Conservation (phyloP, 768 basidiomycete species). For the Pleurotus eryngii region DNA sequence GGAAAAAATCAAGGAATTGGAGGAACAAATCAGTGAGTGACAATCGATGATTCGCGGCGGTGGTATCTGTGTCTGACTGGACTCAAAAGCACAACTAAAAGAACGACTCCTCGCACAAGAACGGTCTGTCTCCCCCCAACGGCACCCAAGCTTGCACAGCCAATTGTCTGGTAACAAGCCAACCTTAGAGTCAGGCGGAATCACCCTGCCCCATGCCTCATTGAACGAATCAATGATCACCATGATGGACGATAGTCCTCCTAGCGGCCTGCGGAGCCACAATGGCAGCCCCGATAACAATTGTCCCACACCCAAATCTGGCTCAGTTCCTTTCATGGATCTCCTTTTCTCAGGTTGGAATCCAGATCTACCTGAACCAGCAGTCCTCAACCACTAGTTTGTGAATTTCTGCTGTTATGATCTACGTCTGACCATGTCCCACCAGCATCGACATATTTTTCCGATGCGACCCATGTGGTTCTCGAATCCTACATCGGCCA, state of each 20-base stretch:
- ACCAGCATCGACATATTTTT: slow-evolving; percentile 84
- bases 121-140: slow-evolving; percentile 37
- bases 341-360: slow-evolving; percentile 81
- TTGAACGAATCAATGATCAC: slow-evolving; percentile 41
- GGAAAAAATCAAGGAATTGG: slow-evolving; percentile 73
- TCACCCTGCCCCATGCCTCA: slow-evolving; percentile 43
- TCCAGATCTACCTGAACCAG: slow-evolving; percentile 77
- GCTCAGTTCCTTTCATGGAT: slow-evolving; percentile 47
- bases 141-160: slow-evolving; percentile 18
- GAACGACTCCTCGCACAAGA: slow-evolving; percentile 56
- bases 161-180: slow-evolving; percentile 16
- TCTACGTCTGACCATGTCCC: too few relatives aligned
- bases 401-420: slow-evolving; percentile 23
- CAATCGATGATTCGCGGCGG: not conserved
- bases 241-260: slow-evolving; percentile 33
- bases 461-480: slow-evolving; percentile 82
- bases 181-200: slow-evolving; percentile 30
- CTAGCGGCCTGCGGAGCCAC: slow-evolving; percentile 34
- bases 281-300: slow-evolving; percentile 33
- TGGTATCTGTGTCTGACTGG: not conserved
- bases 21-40: slow-evolving; percentile 68
- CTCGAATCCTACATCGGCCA: slow-evolving; percentile 77
- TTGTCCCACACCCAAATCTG: slow-evolving; percentile 4
- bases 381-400: slow-evolving; percentile 72
- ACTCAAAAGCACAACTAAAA: slow-evolving; percentile 55